Base-by-base conservation (phyloP, 306 rosid genomes). In the Quercus engelmannii region DNA sequence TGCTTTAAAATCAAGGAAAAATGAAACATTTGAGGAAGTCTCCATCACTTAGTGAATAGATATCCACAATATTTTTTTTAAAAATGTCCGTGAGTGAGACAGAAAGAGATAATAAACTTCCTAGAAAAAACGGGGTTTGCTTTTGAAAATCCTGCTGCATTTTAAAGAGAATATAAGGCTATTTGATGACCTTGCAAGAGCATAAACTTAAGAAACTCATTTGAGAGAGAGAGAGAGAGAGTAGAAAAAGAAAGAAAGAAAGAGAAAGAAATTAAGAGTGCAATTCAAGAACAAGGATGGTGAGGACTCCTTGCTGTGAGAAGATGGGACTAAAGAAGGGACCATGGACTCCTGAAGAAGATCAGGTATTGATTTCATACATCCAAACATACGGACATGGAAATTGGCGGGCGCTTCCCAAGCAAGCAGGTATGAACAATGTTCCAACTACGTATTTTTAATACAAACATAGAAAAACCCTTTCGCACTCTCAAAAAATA, bases 331-430 rank as follows among this genome's bases (percentile, higher is more conserved):
- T 95, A 78, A 95, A 93, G 82, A 95, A 81, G 65, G 99, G 99
- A 75, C 96, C 99, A 46, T 95, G 99, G 99, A 85, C 92, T 30
- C 63, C 89, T 15, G 94, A 95, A 46, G 99, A 95, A 90, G 98
- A 95, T 81, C 87, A 86, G 74, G 78, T 91, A 63, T 86, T 95
- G 77, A 80, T 69, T 1, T 87, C 92, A 71, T 93, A 81, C 83
- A 82, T 95, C 64, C 81, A 88, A 5, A 76, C 69, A 20, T 76
- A 89, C 77, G 99, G 99, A 71, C 97, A 93, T 88, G 87, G 80
- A 31, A 95, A 95, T 51, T 95, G 99, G 99, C 92, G 99, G 62
- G 98, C 99, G 46, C 99, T 95, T 59, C 99, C 99, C 0, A 95
- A 93, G 41, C 96, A 84, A 75, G 96, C 99, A 46, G 98, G 99